Conservation (phyloP, 306 rosid genomes). For the Prunus mongolica region DNA sequence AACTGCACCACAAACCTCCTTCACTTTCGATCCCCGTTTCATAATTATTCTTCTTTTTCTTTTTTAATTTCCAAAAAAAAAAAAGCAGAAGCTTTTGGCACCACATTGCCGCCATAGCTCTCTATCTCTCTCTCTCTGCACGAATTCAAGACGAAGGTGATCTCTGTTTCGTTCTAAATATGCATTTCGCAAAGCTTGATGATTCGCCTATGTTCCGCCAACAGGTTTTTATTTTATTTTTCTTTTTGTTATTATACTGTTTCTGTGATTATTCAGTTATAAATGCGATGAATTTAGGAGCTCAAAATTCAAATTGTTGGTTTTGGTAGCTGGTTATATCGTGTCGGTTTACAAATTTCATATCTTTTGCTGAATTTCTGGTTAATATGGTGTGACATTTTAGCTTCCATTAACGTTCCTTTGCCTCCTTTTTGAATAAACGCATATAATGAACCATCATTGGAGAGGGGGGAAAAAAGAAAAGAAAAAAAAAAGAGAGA, state of each 20-base stretch:
- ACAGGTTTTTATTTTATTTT: constrained; percentile 52
- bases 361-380: not conserved
- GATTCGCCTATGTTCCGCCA: constrained; percentile 99
- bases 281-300: not conserved
- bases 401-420: not conserved
- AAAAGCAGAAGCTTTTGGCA: not conserved
- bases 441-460: not conserved
- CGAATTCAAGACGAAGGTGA: not conserved
- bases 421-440: not conserved
- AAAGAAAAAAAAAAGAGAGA: too few relatives aligned
- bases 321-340: not conserved
- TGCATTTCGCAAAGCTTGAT: constrained; percentile 92
- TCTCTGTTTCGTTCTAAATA: constrained; percentile 21
- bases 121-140: not conserved
- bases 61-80: not conserved
- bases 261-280: not conserved
- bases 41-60: not conserved
- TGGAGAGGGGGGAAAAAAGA: not conserved
- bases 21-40: constrained; percentile 27
- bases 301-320: not conserved
- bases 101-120: not conserved
- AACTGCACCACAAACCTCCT: constrained; percentile 39
- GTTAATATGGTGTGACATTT: not conserved
- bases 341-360: not conserved
- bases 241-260: not conserved